phyloP scores from a whole-genome alignment of 306 rosid genomes.

The Vicia sativa region DNA sequence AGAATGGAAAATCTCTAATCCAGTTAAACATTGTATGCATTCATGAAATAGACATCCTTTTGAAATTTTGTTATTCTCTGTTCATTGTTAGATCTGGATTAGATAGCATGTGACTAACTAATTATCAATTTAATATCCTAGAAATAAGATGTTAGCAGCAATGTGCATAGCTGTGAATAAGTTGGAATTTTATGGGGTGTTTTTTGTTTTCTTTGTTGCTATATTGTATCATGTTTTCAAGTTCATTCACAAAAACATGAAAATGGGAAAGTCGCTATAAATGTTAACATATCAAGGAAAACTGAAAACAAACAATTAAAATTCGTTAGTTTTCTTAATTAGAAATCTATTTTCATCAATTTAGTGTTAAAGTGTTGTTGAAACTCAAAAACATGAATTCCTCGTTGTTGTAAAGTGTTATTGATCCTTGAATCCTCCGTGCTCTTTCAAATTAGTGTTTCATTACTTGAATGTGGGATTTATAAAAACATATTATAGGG shows the following conservation, averaged over 20 bases:
- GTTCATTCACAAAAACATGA: not conserved
- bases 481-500: too few relatives aligned
- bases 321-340: too few relatives aligned
- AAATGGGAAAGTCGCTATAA: too few relatives aligned
- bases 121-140: slow-evolving; percentile 17
- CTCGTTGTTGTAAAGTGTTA: too few relatives aligned
- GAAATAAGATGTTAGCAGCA: slow-evolving; percentile 31
- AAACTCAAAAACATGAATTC: too few relatives aligned
- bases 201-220: not conserved
- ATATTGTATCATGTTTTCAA: slow-evolving; percentile 2
- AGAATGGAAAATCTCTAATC: slow-evolving; percentile 88
- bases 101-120: slow-evolving; percentile 27
- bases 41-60: slow-evolving; percentile 10
- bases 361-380: too few relatives aligned
- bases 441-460: too few relatives aligned
- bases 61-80: not conserved
- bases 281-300: too few relatives aligned
- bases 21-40: slow-evolving; percentile 84
- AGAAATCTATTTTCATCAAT: too few relatives aligned
- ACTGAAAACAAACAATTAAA: too few relatives aligned
- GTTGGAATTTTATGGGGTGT: not conserved
- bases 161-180: slow-evolving; percentile 12
- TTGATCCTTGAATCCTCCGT: too few relatives aligned
- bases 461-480: too few relatives aligned
- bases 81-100: slow-evolving; percentile 7